A percentile compares a stretch with the other conserved stretches of the same genome.
phyloP scores from a whole-genome alignment of 441 rosid species.

The Rhodomyrtus psidioides region DNA sequence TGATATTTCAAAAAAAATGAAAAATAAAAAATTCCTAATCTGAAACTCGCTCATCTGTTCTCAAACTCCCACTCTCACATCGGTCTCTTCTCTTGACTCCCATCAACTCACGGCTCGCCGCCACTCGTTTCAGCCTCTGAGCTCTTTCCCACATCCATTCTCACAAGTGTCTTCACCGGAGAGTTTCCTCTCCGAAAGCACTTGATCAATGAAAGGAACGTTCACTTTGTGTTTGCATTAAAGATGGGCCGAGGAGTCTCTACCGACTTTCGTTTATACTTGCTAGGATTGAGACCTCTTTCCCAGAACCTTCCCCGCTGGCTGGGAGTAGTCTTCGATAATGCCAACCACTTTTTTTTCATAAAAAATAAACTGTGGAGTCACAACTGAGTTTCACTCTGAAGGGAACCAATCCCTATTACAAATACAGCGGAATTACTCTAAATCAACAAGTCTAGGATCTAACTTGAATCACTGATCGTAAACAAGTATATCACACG shows the following conservation, averaged over 20 bases:
- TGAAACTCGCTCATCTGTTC: too few species aligned
- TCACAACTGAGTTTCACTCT: not conserved
- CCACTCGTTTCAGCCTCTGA: rapidly evolving
- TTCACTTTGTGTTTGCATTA: not conserved
- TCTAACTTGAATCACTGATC: too few species aligned
- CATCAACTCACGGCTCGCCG: not conserved
- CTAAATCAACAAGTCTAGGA: too few species aligned
- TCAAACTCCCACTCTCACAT: too few species aligned
- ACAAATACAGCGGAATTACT: too few species aligned
- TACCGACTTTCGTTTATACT: not conserved
- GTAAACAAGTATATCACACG: too few species aligned
- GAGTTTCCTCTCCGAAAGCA: not conserved
- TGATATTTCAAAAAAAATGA: too few species aligned
- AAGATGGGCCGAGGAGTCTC: not conserved
- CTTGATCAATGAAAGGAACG: not conserved
- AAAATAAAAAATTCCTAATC: too few species aligned
- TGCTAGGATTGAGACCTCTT: not conserved
- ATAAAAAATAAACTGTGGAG: not conserved
- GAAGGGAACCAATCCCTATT: too few species aligned
- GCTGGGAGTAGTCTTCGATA: not conserved
- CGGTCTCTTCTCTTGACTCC: too few species aligned
- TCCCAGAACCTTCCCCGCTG: not conserved
- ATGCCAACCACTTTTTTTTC: not conserved
- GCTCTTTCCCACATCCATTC: not conserved
- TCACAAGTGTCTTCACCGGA: not conserved